Evolutionary conservation across 805 yeast species (phyloP), one percentile per base, ranked within the genome.

Genomic region (Kuraishia hungarica): DNA sequence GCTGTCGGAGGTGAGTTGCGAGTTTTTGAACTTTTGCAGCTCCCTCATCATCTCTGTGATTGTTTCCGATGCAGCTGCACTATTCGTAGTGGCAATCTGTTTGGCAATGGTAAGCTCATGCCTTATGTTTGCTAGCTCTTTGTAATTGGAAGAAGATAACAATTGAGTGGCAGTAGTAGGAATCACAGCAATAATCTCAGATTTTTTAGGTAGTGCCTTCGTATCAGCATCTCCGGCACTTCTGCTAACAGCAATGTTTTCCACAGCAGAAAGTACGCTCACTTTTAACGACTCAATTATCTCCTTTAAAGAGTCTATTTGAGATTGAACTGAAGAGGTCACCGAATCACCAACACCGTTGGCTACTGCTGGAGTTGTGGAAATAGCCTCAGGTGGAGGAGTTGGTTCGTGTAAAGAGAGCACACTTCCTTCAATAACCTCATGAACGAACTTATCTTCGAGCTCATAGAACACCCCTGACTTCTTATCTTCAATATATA

Each of bases 391-490:
- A 17, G 43, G 43, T 15, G 43, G n/a, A 10, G 8, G 17, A 10
- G 43, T 35, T 35, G 79, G 74, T 56, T 84, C 84, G 51, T 80
- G 78, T 35, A 88, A 69, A 0, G 84, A 75, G 8, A 93, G 65
- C 2, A 90, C 69, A 1, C 82, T 74, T 0, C 90, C 91, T 1
- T 76, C 75, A 51, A 68, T 66, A 1, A 93, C 73, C 48, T 87
- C 92, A 0, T 60, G 61, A n/a, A 89, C 64, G 24, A 76, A 68
- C 19, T 73, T 74, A 48, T 90, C 92, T 58, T 92, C 97, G 22
- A 93, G 69, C 66, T 93, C 97, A 64, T 88, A 94, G 1, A 86
- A 76, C 1, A 91, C 77, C 0, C 79, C 80, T 35, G 78, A 74
- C 1, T 70, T 66, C 0, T 79, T 77, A 57, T 89, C 96, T 57